phyloP scores from a whole-genome alignment of 2,329 filamentous ascomycete species.

The Ciborinia camelliae region DNA sequence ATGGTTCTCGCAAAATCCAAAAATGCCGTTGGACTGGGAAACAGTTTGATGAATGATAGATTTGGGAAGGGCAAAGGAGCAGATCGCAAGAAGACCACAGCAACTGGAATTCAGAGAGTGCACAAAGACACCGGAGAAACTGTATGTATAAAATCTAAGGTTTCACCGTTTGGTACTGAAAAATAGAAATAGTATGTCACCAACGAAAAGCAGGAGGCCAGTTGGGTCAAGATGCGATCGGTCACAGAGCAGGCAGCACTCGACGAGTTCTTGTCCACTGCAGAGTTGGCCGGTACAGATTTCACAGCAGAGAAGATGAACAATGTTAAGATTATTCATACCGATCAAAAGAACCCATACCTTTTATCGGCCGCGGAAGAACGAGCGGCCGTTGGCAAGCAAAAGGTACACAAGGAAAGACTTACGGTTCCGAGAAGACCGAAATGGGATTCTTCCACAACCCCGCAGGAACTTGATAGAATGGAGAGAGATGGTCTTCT shows the following conservation, averaged over 20 bases:
- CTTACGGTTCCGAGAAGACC: slow-evolving; percentile 89
- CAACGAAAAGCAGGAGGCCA: slow-evolving; percentile 83
- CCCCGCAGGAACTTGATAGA: slow-evolving; percentile 73
- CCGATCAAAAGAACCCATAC: slow-evolving; percentile 93
- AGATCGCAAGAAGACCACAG: slow-evolving; percentile 71
- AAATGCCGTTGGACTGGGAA: slow-evolving; percentile 90
- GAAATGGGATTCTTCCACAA: slow-evolving; percentile 82
- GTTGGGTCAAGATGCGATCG: slow-evolving; percentile 99
- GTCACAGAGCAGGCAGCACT: slow-evolving; percentile 95
- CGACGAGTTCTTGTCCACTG: slow-evolving; percentile 94
- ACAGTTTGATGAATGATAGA: slow-evolving; percentile 97
- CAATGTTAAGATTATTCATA: slow-evolving; percentile 98
- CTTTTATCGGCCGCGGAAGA: slow-evolving; percentile 84
- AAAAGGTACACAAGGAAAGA: slow-evolving; percentile 72
- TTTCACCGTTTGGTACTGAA: slow-evolving; percentile 30
- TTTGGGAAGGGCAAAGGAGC: slow-evolving; percentile 89
- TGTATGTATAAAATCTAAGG: slow-evolving; percentile 39
- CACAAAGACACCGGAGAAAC: slow-evolving; percentile 78
- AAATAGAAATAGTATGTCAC: slow-evolving; percentile 72
- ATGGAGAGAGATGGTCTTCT: slow-evolving; percentile 78
- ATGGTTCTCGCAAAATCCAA: slow-evolving; percentile 91
- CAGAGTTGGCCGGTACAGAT: slow-evolving; percentile 95
- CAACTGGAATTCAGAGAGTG: slow-evolving; percentile 56
- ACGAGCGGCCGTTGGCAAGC: slow-evolving; percentile 71
- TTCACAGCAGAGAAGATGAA: slow-evolving; percentile 99